Evolutionary conservation across 345 rosid species (phyloP), one percentile per base, ranked within the genome.

Genomic region (Eucalyptus pauciflora): DNA sequence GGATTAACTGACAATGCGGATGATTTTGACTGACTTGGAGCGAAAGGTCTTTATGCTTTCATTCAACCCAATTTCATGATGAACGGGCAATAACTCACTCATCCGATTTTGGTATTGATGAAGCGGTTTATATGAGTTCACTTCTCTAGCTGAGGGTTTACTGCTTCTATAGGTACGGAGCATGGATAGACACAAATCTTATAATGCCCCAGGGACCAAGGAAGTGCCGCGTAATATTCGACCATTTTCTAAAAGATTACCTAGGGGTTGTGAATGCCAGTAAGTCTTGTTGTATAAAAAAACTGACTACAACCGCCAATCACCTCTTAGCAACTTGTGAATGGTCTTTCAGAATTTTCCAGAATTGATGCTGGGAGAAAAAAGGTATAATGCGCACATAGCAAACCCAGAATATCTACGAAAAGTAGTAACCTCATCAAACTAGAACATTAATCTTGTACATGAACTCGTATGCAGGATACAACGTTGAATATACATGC

Each of bases 121-220:
- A 41, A 15, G 54, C 33, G 17, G 25, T 87, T 89, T 49, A 62
- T 90, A 49, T 25, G 60, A 16, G 62, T 16, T 12, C 62, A 20
- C 17, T 15, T 25, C 45, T 69, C 86, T 45, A 45, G 46, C 10
- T 25, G 24, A 50, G 56, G 56, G 31, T 62, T 83, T 43, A 25
- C 33, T 56, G 29, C 41, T 33, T 54, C 87, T 85, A 3, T 58
- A 96, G 98, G 90, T 96, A 97, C 87, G 99, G 99, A 90, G 96
- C 99, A 86, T 96, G 99, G 98, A 95, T 97, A 97, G 97, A 97
- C 93, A 96, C 99, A 64, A 97, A 97, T 92, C 95, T 95, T 89
- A 96, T 94, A 54, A 87, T 95, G 86, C 99, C 99, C 5, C 89
- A 93, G 86, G 99, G 95, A 89, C 96, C 96, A 51, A 89, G 92